Evolutionary conservation across 192 early-diverging fungal genomes (phyloP), one percentile per base, ranked within the genome.

Genomic region (Paraglomus brasilianum): DNA sequence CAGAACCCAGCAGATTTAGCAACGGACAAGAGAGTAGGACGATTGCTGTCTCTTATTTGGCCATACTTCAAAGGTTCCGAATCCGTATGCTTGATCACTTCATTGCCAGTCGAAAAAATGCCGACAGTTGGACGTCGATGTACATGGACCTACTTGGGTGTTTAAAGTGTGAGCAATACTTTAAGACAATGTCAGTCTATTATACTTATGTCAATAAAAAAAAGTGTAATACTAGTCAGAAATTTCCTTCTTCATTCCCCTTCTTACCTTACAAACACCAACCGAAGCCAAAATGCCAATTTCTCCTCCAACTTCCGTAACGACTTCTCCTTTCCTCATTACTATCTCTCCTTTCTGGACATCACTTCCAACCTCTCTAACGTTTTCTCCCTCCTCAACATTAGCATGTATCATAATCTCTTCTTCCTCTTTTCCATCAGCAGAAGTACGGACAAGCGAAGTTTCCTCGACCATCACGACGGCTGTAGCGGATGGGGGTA

Each of bases 391-490:
- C 0, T 70, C 43, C 13, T 58, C 63, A 24, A 77, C 71, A 62
- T 75, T 41, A 42, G 71, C 79, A 69, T 74, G 14, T 56, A 90
- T 85, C 59, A 68, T 56, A 1, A 88, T 80, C 39, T 79, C 66
- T 21, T 81, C 73, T 71, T 93, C 90, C 24, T 82, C 81, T 2
- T 77, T 73, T 11, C 83, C 86, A 49, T 88, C 86, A 39, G 70
- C 76, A 1, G 80, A 82, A 0, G 77, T 69, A 44, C 74, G 72
- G n/a, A 89, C 69, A 6, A 98, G 77, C 52, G 77, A 70, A 1
- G 96, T 97, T 62, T 97, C 89, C 72, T 98, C 96, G 15, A 97
- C 89, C 96, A 98, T 98, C 13, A 97, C 89, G n/a, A 98, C 90
- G 9, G 93, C 94, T 42, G 85, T 86, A 0, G 96, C 92, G 6